Base-by-base conservation (phyloP, 2,329 filamentous ascomycete species). In the Nothophaeocryptopus gaeumannii region DNA sequence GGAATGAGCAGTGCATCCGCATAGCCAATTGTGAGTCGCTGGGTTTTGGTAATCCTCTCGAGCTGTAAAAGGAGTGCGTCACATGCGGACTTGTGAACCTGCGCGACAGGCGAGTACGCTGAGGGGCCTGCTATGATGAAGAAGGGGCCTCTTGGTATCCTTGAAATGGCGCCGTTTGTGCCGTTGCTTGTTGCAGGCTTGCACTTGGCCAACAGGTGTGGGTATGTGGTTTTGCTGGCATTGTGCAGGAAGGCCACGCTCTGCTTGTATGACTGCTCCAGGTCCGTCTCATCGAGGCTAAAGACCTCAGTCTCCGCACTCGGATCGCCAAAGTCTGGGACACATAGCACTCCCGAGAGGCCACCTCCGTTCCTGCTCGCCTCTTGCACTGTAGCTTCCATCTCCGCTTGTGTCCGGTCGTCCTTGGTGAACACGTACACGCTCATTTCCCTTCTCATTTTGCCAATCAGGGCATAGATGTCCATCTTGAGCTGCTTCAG, bases 191-290 rank as follows among this genome's bases (percentile, higher is more conserved):
- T 36, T 14, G 32, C 29, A 16, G 34, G 29, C 34, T 52, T 45
- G 20, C 46, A 47, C 20, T 47, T 39, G 11, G 32, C 32, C 15
- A 57, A 32, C 29, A 54, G 33, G 11, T 54, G 50, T 13, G 42
- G 31, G 5, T 50, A 29, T 2, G 48, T 47, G 9, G 45, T 42
- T 35, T 42, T 55, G 39, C 45, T 55, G 3, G 61, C 51, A 10
- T 52, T 31, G 16, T 64, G 62, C 12, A 64, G 39, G 41, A 63
- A 63, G 8, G 53, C 55, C 30, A 65, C 58, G n/a, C 58, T 63
- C 13, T 39, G 31, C 44, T 49, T 43, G 59, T 58, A 64, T 7
- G 55, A 45, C 9, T 41, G 30, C 42, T 55, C 43, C 20, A 66
- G 45, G 11, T 56, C 53, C 8, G 38, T 41, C 13, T 52, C 49